A percentile compares a stretch with the other conserved stretches of the same genome.
phyloP scores from a whole-genome alignment of 2,329 filamentous ascomycete species.

The Fusarium subglutinans region DNA sequence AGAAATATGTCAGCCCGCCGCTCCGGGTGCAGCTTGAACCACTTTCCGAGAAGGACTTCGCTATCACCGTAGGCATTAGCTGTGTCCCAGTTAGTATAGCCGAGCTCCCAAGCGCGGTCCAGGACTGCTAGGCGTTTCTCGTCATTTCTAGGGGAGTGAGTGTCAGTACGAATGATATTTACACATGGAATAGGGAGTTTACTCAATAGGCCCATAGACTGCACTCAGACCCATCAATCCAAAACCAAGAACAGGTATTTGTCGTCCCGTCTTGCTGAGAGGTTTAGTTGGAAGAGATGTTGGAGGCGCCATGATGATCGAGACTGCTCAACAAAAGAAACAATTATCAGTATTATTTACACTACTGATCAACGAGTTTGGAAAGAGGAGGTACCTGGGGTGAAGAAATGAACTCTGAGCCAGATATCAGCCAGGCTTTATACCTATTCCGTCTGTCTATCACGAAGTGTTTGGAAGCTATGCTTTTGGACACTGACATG shows the following conservation, averaged over 20 bases:
- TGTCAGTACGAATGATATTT: accelerated
- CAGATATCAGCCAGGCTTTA: background rate
- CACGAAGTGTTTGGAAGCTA: accelerated
- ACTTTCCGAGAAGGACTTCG: background rate
- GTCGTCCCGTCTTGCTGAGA: background rate
- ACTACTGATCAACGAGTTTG: accelerated
- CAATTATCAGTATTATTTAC: accelerated
- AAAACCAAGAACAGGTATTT: background rate
- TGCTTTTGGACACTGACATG: accelerated
- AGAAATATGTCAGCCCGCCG: background rate
- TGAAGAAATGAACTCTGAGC: accelerated
- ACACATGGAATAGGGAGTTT: accelerated
- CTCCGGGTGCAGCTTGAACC: background rate
- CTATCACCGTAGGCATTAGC: background rate
- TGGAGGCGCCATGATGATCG: background rate
- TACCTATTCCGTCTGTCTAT: background rate
- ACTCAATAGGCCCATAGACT: background rate
- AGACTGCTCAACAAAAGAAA: too few relatives aligned
- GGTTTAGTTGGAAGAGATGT: background rate
- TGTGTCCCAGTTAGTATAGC: background rate
- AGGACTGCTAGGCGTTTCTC: background rate
- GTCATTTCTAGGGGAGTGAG: background rate
- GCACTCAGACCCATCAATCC: background rate
- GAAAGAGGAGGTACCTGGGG: accelerated
- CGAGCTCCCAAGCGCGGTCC: background rate